These are phyloP conservation scores for Pinus tabuliformis DNA, from an alignment of 75 land plant species.

Conservation along the genomic window DNA sequence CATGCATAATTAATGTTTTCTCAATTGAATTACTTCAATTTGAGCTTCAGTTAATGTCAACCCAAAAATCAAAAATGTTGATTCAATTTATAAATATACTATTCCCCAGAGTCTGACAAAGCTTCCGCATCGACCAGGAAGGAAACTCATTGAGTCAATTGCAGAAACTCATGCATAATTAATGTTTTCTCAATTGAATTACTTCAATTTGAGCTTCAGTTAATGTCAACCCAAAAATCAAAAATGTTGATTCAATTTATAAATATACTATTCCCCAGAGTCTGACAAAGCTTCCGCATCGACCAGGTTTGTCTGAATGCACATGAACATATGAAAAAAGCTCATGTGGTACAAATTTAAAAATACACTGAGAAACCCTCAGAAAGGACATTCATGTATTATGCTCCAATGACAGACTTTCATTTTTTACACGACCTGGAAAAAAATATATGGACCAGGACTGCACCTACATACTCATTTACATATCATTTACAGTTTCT, in stretches of 20 bases:
- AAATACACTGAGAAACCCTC: neutral
- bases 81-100: constrained; percentile 1
- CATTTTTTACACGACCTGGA: neutral
- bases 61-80: constrained; percentile 5
- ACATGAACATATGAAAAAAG: too few relatives aligned
- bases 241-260: neutral
- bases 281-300: too few relatives aligned
- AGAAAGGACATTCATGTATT: too few relatives aligned
- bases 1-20: too few relatives aligned
- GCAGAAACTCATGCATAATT: too few relatives aligned
- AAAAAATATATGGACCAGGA: neutral
- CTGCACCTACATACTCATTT: neutral
- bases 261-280: neutral
- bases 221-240: neutral
- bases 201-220: neutral
- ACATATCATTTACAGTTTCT: neutral
- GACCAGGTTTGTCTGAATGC: too few relatives aligned
- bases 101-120: neutral
- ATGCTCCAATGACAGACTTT: neutral
- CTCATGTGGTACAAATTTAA: neutral
- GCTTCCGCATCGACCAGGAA: neutral
- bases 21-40: neutral
- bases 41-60: neutral
- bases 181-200: neutral
- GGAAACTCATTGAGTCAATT: too few relatives aligned